Evolutionary conservation across 2,329 filamentous ascomycete genomes (phyloP).

Genomic region (Aspergillus ochraceus): DNA sequence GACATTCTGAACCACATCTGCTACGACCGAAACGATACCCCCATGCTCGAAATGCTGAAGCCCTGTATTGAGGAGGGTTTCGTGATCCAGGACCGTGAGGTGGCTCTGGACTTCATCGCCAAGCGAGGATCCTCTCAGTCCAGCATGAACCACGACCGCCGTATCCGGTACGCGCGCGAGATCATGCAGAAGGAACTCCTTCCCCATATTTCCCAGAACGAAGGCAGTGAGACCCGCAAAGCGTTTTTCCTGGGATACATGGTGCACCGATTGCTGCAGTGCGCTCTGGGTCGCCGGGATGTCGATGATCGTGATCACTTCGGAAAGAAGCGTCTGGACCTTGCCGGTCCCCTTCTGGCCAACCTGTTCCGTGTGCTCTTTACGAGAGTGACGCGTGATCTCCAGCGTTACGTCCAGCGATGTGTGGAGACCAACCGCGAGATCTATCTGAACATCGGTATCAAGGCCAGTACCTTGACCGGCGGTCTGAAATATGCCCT

Average conservation of each 20-base stretch:
- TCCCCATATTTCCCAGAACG: slow-evolving; percentile 92
- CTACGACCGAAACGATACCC: slow-evolving; percentile 90
- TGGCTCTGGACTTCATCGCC: slow-evolving; percentile 92
- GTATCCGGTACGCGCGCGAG: slow-evolving; percentile 87
- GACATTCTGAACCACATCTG: slow-evolving; percentile 98
- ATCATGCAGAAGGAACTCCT: slow-evolving; percentile 96
- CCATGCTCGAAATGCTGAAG: slow-evolving; percentile 96
- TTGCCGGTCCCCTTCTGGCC: slow-evolving; percentile 91
- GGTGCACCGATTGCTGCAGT: slow-evolving; percentile 94
- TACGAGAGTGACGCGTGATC: slow-evolving; percentile 84
- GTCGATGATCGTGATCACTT: slow-evolving; percentile 98
- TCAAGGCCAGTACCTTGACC: slow-evolving; percentile 87
- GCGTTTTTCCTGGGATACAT: slow-evolving; percentile 99
- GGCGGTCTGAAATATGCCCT: slow-evolving; percentile 96
- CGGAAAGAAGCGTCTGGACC: slow-evolving; percentile 95
- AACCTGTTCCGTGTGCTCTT: slow-evolving; percentile 93
- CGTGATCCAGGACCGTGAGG: slow-evolving; percentile 91
- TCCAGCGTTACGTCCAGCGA: slow-evolving; percentile 86
- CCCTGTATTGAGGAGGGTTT: slow-evolving; percentile 97
- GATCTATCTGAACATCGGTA: slow-evolving; percentile 86
- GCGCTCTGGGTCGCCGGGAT: slow-evolving; percentile 86
- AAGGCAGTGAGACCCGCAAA: slow-evolving; percentile 93
- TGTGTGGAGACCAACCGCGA: slow-evolving; percentile 87
- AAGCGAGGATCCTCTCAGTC: slow-evolving; percentile 76
- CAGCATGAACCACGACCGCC: slow-evolving; percentile 77